Conservation (phyloP, 805 yeast genomes). For the Wickerhamiella occidentalis region DNA sequence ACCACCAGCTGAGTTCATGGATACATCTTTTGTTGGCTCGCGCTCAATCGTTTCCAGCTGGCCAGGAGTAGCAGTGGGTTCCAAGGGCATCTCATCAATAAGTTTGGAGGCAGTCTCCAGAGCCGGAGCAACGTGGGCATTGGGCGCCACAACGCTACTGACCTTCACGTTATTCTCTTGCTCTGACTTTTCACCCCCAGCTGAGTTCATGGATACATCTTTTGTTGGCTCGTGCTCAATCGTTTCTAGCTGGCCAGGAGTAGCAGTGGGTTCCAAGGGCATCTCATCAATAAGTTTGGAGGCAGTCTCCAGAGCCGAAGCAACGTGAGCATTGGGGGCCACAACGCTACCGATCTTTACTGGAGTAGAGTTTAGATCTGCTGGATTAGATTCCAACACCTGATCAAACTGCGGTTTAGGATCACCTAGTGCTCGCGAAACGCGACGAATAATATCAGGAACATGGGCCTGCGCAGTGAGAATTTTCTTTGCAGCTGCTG, state of each 20-base stretch:
- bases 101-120: neutral
- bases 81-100: constrained; percentile 8
- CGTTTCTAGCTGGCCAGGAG: neutral
- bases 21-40: neutral
- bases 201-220: neutral
- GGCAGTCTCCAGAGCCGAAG: neutral
- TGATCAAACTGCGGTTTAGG: neutral
- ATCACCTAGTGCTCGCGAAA: constrained; percentile 4
- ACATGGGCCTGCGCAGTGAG: constrained; percentile 8
- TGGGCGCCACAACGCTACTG: neutral
- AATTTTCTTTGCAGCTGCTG: neutral
- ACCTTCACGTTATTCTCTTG: neutral
- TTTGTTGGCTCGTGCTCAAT: neutral
- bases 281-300: constrained; percentile 4
- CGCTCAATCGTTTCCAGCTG: neutral
- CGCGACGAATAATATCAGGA: constrained; percentile 6
- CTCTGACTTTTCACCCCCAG: no score
- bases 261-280: constrained; percentile 3
- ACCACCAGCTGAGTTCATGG: neutral
- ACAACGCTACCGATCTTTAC: neutral
- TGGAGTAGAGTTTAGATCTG: neutral
- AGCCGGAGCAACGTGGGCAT: neutral
- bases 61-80: neutral
- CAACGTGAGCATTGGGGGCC: neutral
- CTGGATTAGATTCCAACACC: neutral